Evolutionary conservation across 2,329 filamentous ascomycete genomes (phyloP), one percentile per base, ranked within the genome.

Genomic region (Aspergillus persii): DNA sequence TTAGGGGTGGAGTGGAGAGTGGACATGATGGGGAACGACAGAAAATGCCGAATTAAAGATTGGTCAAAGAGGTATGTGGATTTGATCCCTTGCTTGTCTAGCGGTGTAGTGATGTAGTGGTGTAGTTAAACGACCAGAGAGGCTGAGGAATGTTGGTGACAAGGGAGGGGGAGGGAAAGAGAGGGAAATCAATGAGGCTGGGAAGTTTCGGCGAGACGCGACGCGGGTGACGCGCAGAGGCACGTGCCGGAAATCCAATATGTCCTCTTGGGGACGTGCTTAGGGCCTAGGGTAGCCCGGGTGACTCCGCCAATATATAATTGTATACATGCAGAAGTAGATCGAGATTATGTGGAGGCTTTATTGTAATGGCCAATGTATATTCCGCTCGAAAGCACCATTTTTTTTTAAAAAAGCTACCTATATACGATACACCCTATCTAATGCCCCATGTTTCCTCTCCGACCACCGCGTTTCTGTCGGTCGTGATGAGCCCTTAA

Each of bases 401-500:
- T 15, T 23, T 46, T n/a, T 26, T 18, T 23, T 23, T 23, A 23
- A 23, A 23, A 23, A 56, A 18, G 18, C 31, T 56, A 41, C 15
- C 27, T 23, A 9, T 41, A 50, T n/a, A 29, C n/a, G 47, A 41
- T 4, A 12, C 59, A 23, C 11, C 7, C 59, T 60, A 67, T 50
- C 70, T 67, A 44, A 77, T 60, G 67, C 50, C 70, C 67, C 39
- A 77, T 79, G 74, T 97, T 97, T 56, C 89, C 87, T 71, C 91
- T 86, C 75, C 88, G 87, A 6, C 94, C 94, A 55, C 93, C 94
- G 61, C 87, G 87, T 80, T 96, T 96, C 73, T 87, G 87, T 73
- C 93, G 84, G 58, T 93, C 88, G 30, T 94, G 84, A 76, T 98
- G 94, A 2, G 87, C 90, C 73, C 86, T 89, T 65, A 98, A 77